phyloP scores from a whole-genome alignment of 208 protist species.

The Tritrichomonas musculus region DNA sequence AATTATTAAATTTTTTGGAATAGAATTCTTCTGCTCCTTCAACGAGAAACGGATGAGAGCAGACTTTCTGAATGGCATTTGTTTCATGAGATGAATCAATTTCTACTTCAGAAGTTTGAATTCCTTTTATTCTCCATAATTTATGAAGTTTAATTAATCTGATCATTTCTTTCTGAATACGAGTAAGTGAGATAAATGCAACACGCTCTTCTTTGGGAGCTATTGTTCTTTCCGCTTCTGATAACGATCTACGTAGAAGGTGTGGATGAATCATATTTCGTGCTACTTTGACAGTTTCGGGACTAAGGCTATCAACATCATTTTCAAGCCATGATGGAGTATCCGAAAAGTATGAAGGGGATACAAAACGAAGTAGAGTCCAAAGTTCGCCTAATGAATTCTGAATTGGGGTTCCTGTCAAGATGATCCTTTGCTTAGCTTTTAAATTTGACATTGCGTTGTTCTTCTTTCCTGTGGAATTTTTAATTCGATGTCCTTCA shows the following conservation, averaged over 20 bases:
- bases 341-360: conserved; percentile 65
- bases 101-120: not conserved
- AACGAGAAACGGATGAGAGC: conserved; percentile 87
- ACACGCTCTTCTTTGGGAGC: conserved; percentile 46
- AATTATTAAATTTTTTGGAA: conserved; percentile 36
- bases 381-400: conserved; percentile 96
- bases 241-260: not conserved
- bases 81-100: conserved; percentile 38
- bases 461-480: conserved; percentile 57
- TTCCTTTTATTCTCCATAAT: not conserved
- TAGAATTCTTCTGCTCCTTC: conserved; percentile 69
- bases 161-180: conserved; percentile 33
- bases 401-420: conserved; percentile 89
- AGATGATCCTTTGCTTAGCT: conserved; percentile 65
- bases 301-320: not conserved
- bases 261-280: not conserved
- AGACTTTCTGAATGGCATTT: conserved; percentile 61
- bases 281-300: not conserved
- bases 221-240: conserved; percentile 36
- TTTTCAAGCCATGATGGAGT: conserved; percentile 43
- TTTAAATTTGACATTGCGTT: conserved; percentile 34
- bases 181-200: conserved; percentile 41
- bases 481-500: conserved; percentile 59
- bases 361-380: conserved; percentile 90
- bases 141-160: not conserved